Conservation (phyloP, 2,329 filamentous ascomycete species). For the Aspergillus eucalypticola region DNA sequence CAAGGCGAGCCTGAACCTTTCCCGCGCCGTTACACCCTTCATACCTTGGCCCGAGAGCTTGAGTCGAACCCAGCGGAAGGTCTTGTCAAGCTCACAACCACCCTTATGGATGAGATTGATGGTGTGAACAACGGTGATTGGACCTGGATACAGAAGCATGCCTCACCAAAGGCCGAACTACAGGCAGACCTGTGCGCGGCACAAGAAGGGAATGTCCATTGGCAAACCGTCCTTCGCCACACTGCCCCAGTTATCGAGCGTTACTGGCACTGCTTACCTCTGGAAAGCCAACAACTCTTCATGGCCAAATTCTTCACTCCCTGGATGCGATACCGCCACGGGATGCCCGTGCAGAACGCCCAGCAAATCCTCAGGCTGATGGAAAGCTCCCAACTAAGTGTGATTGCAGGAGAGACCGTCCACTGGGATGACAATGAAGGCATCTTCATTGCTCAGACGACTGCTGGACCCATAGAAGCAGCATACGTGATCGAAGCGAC, state of each 20-base stretch:
- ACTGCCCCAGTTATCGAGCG: conserved; percentile 13
- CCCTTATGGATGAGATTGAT: conserved; percentile 13
- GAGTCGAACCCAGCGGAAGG: conserved; percentile 4
- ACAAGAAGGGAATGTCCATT: neutral
- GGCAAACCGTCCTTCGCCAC: conserved; percentile 9
- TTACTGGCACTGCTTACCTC: conserved; percentile 9
- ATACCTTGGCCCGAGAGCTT: conserved; percentile 5
- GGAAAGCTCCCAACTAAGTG: conserved; percentile 8
- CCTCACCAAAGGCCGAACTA: conserved; percentile 3
- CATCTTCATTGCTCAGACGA: conserved; percentile 4
- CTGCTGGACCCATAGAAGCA: conserved; percentile 4
- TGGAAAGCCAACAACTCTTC: conserved; percentile 9
- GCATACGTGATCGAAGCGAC: conserved; percentile 14
- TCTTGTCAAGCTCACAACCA: conserved; percentile 9
- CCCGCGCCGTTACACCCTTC: conserved; percentile 8
- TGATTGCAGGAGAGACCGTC: conserved; percentile 7
- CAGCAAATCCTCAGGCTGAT: conserved; percentile 9
- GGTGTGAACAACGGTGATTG: conserved; percentile 8
- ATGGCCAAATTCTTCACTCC: conserved; percentile 13
- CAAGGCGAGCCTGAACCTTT: conserved; percentile 10
- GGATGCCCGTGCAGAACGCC: conserved; percentile 12
- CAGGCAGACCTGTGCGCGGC: conserved; percentile 4
- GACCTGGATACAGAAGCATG: conserved; percentile 14
- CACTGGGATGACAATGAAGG: conserved; percentile 1
- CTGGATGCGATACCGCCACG: conserved; percentile 16